A percentile compares a stretch with the other conserved stretches of the same genome.
Evolutionary conservation across 2,329 filamentous ascomycete genomes (phyloP).

Genomic region (Xylariomycetidae sp.): DNA sequence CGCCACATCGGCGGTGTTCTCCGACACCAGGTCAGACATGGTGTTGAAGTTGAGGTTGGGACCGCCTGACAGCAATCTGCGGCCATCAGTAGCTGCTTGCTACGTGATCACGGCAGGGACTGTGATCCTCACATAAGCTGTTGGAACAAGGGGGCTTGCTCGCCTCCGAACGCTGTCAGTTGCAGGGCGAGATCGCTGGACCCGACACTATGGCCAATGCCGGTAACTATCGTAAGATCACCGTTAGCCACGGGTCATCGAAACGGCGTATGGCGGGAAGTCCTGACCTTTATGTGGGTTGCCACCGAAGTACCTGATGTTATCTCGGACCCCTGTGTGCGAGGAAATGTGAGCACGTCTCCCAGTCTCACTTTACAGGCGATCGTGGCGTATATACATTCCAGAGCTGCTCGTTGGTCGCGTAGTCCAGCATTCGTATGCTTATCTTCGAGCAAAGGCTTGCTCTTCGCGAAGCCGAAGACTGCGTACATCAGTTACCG

Average conservation of each 20-base stretch:
- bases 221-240: constrained; percentile 20
- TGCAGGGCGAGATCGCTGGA: constrained; percentile 24
- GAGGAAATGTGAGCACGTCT: background rate
- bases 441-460: constrained; percentile 14
- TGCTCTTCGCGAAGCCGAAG: constrained; percentile 19
- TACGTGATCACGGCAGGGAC: background rate
- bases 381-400: constrained; percentile 16
- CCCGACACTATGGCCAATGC: constrained; percentile 25
- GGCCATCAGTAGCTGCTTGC: background rate
- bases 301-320: constrained; percentile 5
- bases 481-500: constrained; percentile 6
- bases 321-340: constrained; percentile 10
- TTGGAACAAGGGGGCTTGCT: constrained; percentile 21
- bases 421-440: constrained; percentile 25
- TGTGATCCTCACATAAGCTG: constrained; percentile 18
- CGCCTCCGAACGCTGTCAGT: constrained; percentile 19
- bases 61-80: constrained; percentile 24
- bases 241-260: background rate
- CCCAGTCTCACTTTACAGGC: background rate
- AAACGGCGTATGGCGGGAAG: background rate
- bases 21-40: constrained; percentile 16
- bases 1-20: constrained; percentile 19
- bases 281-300: constrained; percentile 4
- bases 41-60: constrained; percentile 25
- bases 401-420: constrained; percentile 25